A percentile compares a stretch with the other conserved stretches of the same genome.
Conservation (phyloP, 257 asterid species). For the Plantago ovata region DNA sequence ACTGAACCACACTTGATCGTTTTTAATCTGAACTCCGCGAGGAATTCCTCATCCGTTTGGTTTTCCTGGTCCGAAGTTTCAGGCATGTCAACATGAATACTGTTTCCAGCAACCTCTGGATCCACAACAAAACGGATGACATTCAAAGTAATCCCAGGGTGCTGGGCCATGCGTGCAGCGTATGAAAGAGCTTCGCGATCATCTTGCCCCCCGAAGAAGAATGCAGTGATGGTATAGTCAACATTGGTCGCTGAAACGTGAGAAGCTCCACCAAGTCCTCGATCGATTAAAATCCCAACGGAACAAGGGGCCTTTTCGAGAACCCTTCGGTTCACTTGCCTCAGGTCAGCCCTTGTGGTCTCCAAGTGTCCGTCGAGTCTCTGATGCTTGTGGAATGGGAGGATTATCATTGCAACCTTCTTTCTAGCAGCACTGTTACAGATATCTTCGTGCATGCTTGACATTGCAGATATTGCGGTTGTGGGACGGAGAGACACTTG, state of each 20-base stretch:
- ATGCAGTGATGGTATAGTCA: slow-evolving; percentile 23
- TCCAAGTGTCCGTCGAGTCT: slow-evolving; percentile 47
- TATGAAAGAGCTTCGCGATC: slow-evolving; percentile 47
- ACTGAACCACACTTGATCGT: slow-evolving; percentile 16
- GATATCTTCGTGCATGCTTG: slow-evolving; percentile 49
- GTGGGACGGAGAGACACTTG: slow-evolving; percentile 43
- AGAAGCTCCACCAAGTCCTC: slow-evolving; percentile 54
- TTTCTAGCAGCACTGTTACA: slow-evolving; percentile 33
- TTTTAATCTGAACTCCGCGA: slow-evolving; percentile 19
- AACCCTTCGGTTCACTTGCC: slow-evolving; percentile 41
- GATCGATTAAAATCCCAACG: slow-evolving; percentile 40
- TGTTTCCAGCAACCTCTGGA: slow-evolving; percentile 22
- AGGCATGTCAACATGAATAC: neutral
- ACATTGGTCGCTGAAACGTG: slow-evolving; percentile 57
- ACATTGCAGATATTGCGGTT: slow-evolving; percentile 41
- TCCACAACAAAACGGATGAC: slow-evolving; percentile 18
- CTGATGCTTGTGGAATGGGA: slow-evolving; percentile 48
- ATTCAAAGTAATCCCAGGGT: slow-evolving; percentile 34
- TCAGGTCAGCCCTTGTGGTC: slow-evolving; percentile 34
- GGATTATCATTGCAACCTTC: slow-evolving; percentile 44
- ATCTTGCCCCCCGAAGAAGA: slow-evolving; percentile 53
- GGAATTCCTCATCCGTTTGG: slow-evolving; percentile 26
- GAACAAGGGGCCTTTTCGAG: slow-evolving; percentile 53
- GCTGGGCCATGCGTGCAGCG: slow-evolving; percentile 50
- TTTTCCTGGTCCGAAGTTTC: neutral